Base-by-base conservation (phyloP, 192 early-diverging fungal genomes). In the Chytriomyces sp. region DNA sequence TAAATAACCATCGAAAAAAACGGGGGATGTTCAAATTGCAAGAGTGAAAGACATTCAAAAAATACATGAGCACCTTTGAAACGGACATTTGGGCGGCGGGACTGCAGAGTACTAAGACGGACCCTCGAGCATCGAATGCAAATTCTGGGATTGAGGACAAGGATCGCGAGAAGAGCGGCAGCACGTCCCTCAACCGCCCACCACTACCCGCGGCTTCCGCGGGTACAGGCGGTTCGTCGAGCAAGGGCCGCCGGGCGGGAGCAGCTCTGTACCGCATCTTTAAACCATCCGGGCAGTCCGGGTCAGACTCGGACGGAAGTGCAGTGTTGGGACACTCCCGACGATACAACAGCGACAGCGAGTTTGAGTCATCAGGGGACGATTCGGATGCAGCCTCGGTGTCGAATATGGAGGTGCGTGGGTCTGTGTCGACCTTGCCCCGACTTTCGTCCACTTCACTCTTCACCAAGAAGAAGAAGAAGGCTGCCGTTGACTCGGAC, bases 251-350 rank as follows among this genome's bases (percentile, higher is more conserved):
- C 3, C 35, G 35, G 35, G 35, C 35, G 35, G 45, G 57, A 11
- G 26, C 43, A 72, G 82, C 83, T 61, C 50, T 85, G 57, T 85
- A 85, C 68, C 77, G 80, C 44, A 81, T 85, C 44, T 85, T 85
- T 69, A 82, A 85, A 61, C 75, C 76, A 9, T 61, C 45, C 26
- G 72, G 80, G 11, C 50, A 73, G 18, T 45, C 8, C 53, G 77
- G n/a, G 69, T 48, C 48, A 11, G 48, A 28, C 59, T 60, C 9
- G 57, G 50, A 20, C 4, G 18, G 43, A 45, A 13, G 46, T 7
- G 20, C 24, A 7, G 61, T 79, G 67, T 62, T 80, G 57, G 84
- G 81, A 23, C 64, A 69, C 26, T 85, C 84, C 7, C 74, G 76
- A 46, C 61, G 82, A 8, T 67, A 80, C 66, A 71, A 81, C 61